Conservation (phyloP, 73 alveolate genomes). For the Stentor coeruleus region DNA sequence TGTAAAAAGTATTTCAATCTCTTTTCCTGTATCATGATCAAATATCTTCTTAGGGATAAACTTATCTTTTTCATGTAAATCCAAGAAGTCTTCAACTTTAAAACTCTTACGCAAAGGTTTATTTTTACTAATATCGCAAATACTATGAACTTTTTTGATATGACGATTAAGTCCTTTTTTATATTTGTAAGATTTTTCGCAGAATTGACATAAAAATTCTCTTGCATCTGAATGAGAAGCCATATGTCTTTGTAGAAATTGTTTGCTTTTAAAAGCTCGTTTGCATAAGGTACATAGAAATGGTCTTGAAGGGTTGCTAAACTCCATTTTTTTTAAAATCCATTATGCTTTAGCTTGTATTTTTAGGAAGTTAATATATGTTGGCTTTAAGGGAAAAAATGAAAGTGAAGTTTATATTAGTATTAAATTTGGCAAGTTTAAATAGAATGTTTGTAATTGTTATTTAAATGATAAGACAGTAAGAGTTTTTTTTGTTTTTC, state of each 20-base stretch:
- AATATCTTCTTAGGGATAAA: neutral
- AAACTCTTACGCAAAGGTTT: neutral
- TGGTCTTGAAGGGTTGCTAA: neutral
- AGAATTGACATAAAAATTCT: neutral
- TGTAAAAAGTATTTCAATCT: no score
- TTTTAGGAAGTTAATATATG: no score
- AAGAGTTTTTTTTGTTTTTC: no score
- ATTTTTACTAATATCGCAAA: neutral
- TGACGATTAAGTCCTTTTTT: slow-evolving; percentile 23
- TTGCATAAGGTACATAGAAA: neutral
- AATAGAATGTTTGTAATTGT: no score
- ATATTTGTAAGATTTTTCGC: slow-evolving; percentile 1
- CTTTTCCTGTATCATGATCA: neutral
- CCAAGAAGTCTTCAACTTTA: neutral
- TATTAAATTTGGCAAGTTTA: no score
- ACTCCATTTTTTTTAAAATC: slow-evolving; percentile 8
- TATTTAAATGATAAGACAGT: no score
- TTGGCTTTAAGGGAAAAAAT: no score
- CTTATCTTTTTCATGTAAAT: neutral
- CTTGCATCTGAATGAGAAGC: neutral
- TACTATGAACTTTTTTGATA: neutral
- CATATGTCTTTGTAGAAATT: slow-evolving; percentile 20
- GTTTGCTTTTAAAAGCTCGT: neutral
- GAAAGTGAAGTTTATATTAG: no score
- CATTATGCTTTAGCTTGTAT: no score